Evolutionary conservation across 192 early-diverging fungal species (phyloP).

Genomic region (Thoreauomyces humboldtii): DNA sequence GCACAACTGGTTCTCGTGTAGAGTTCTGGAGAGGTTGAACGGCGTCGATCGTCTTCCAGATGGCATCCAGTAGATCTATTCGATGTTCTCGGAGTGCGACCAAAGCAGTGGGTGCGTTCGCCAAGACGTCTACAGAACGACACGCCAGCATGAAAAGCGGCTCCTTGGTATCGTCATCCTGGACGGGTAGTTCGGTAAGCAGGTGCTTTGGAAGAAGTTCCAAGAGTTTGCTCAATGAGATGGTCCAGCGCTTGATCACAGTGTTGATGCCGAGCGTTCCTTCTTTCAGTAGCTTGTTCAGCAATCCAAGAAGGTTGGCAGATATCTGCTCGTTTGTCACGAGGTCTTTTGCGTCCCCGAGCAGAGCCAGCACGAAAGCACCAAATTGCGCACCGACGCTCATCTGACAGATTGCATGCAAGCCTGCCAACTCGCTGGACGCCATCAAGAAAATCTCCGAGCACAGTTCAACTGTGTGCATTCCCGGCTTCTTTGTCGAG

Average conservation of each 20-base stretch:
- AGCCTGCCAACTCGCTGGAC: not conserved
- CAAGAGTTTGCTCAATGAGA: not conserved
- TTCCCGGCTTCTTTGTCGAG: not conserved
- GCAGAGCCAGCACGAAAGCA: constrained; percentile 3
- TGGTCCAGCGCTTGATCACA: not conserved
- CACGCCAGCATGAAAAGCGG: not conserved
- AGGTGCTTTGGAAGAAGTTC: not conserved
- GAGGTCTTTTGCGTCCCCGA: not conserved
- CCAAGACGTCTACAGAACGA: not conserved
- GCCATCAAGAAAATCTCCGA: not conserved
- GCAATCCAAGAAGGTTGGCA: not conserved
- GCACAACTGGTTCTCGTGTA: not conserved
- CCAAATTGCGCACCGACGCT: constrained; percentile 10
- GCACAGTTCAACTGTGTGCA: not conserved
- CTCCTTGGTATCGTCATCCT: not conserved
- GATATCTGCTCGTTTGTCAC: not conserved
- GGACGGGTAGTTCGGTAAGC: not conserved
- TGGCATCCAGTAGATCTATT: not conserved
- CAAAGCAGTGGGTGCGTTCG: not conserved
- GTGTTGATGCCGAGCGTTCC: not conserved
- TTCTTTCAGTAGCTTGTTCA: not conserved
- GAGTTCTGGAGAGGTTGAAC: not conserved
- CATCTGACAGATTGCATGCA: not conserved
- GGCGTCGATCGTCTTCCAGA: not conserved
- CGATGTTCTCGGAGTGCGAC: not conserved